Evolutionary conservation across 192 early-diverging fungal genomes (phyloP).

Genomic region (Oehlia diaphana): DNA sequence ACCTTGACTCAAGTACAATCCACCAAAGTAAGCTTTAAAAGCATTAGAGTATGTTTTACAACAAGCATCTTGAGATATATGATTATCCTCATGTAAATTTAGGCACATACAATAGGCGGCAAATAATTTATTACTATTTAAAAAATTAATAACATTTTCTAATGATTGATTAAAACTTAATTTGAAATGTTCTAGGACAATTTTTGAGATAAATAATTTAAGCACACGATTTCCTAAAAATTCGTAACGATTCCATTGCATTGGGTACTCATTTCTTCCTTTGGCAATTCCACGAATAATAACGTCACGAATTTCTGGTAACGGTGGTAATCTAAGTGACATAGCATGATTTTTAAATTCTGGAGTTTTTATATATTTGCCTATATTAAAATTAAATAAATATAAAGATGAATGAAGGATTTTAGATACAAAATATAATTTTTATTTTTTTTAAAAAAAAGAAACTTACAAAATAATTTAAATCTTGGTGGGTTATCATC

Average conservation of each 20-base stretch:
- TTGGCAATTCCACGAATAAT: background rate
- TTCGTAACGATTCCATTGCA: background rate
- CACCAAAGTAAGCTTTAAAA: background rate
- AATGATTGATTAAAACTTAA: background rate
- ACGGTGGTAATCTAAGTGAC: background rate
- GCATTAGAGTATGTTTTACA: background rate
- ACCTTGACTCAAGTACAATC: background rate
- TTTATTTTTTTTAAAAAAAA: background rate
- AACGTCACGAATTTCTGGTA: background rate
- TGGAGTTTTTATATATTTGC: background rate
- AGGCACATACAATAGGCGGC: background rate
- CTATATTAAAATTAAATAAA: background rate
- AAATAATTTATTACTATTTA: background rate
- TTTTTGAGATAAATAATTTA: background rate
- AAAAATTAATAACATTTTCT: background rate
- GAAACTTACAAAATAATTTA: background rate
- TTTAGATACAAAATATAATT: background rate
- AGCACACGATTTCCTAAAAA: background rate
- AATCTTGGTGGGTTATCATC: background rate
- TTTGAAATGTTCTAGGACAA: background rate
- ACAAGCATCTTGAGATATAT: background rate
- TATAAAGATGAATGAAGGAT: background rate
- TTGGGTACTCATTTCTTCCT: background rate
- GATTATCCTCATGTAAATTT: background rate
- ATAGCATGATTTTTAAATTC: background rate